Evolutionary conservation across 352 stramenopile species (phyloP).

Genomic region (Phytophthora foliorum): DNA sequence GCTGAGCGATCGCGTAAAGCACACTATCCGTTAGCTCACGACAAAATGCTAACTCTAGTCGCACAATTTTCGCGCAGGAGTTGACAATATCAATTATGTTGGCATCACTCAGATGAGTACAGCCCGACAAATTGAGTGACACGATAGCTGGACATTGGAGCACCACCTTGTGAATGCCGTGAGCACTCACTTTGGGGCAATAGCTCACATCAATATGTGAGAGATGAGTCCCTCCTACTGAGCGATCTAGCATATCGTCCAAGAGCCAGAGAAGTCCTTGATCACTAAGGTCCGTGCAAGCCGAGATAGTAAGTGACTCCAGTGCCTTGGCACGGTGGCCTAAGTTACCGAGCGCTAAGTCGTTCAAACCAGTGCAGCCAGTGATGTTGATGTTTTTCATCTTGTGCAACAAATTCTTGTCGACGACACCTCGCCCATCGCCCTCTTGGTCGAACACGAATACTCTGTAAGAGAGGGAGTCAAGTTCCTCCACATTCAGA

Average conservation of each 20-base stretch:
- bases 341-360: slow-evolving; percentile 79
- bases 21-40: slow-evolving; percentile 84
- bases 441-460: slow-evolving; percentile 90
- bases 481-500: slow-evolving; percentile 89
- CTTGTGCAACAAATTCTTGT: slow-evolving; percentile 79
- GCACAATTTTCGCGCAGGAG: slow-evolving; percentile 74
- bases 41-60: slow-evolving; percentile 83
- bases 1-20: slow-evolving; percentile 73
- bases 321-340: slow-evolving; percentile 65
- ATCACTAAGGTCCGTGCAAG: slow-evolving; percentile 75
- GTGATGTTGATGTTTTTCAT: slow-evolving; percentile 71
- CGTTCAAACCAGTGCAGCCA: slow-evolving; percentile 78
- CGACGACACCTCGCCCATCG: slow-evolving; percentile 82
- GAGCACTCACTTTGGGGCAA: slow-evolving; percentile 72
- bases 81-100: slow-evolving; percentile 79
- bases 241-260: slow-evolving; percentile 76
- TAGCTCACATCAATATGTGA: slow-evolving; percentile 83
- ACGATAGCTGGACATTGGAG: slow-evolving; percentile 65
- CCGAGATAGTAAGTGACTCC: slow-evolving; percentile 60
- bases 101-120: slow-evolving; percentile 72
- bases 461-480: slow-evolving; percentile 65
- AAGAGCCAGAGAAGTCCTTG: slow-evolving; percentile 64
- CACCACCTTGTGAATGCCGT: slow-evolving; percentile 65
- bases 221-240: slow-evolving; percentile 51
- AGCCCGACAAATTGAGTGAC: slow-evolving; percentile 88